Percentiles rank a stretch among this genome's conserved stretches.
Evolutionary conservation across 2,329 filamentous ascomycete genomes (phyloP).

Genomic region (Ascosphaera aggregata): DNA sequence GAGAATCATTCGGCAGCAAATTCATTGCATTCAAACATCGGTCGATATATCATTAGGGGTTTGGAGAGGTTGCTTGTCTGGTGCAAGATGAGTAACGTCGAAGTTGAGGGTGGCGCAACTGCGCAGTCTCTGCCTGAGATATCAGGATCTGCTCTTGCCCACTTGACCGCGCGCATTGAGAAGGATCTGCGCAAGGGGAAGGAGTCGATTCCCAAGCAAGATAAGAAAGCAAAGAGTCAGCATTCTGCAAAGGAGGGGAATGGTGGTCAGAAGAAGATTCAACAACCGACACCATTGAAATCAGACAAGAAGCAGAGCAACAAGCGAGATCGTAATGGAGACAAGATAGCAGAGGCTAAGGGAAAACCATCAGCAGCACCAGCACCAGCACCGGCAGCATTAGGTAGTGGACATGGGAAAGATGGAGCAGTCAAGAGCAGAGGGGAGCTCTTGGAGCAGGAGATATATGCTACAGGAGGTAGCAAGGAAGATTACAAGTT

Average conservation of each 20-base stretch:
- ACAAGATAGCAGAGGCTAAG: conserved; percentile 17
- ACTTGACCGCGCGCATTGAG: conserved; percentile 19
- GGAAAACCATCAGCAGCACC: conserved; percentile 7
- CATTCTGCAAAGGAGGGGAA: conserved; percentile 11
- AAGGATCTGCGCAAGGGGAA: conserved; percentile 15
- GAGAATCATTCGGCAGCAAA: no score
- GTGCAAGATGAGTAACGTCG: conserved; percentile 12
- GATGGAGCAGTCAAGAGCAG: conserved; percentile 5
- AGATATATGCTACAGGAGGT: conserved; percentile 24
- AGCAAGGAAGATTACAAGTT: conserved; percentile 26
- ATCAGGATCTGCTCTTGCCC: conserved; percentile 17
- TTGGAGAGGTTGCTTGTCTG: not conserved
- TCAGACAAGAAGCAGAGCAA: conserved; percentile 6
- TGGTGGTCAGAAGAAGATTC: conserved; percentile 2
- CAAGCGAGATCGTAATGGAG: conserved; percentile 22
- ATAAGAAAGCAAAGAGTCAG: conserved; percentile 8
- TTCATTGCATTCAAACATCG: no score
- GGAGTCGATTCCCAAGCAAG: conserved; percentile 9
- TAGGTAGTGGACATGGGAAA: conserved; percentile 3
- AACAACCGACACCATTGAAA: conserved; percentile 3
- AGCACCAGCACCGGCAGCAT: conserved; percentile 4
- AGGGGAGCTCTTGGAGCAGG: conserved; percentile 16
- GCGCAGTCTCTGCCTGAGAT: conserved; percentile 13
- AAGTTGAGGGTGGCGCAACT: conserved; percentile 13
- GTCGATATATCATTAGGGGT: no score